Evolutionary conservation across 2,329 filamentous ascomycete species (phyloP).

Genomic region (Orbilia oligospora): DNA sequence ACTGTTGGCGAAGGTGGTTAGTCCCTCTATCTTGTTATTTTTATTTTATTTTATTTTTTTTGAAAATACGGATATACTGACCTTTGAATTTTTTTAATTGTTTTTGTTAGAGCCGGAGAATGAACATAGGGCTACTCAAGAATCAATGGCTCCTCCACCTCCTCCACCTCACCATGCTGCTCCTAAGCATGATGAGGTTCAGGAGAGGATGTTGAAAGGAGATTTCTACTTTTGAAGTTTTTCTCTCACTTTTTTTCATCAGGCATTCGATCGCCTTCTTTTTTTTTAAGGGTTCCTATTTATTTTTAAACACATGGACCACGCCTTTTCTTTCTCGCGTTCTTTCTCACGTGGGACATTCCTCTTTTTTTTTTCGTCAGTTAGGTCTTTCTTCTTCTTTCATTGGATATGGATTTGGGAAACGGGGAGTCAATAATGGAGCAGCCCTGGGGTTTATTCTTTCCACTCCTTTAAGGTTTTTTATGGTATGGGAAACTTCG

Average conservation of each 20-base stretch:
- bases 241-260: neutral
- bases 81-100: too few relatives aligned
- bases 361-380: slow-evolving; percentile 8
- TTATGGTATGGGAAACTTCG: neutral
- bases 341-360: slow-evolving; percentile 25
- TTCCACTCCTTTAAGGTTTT: neutral
- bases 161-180: slow-evolving; percentile 66
- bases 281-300: slow-evolving; percentile 1
- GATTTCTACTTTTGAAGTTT: slow-evolving; percentile 86
- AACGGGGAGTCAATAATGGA: slow-evolving; percentile 22
- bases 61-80: too few relatives aligned
- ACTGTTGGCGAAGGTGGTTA: slow-evolving; percentile 77
- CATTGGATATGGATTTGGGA: slow-evolving; percentile 1
- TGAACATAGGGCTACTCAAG: slow-evolving; percentile 42
- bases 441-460: slow-evolving; percentile 12
- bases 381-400: neutral
- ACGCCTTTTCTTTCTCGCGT: neutral
- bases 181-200: slow-evolving; percentile 81
- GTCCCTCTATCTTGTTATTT: slow-evolving; percentile 67
- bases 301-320: neutral
- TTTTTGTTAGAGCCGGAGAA: slow-evolving; percentile 61
- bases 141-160: slow-evolving; percentile 65
- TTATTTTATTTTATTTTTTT: slow-evolving; percentile 64
- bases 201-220: slow-evolving; percentile 96
- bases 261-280: neutral